Evolutionary conservation across 108 stramenopile species (phyloP).

Genomic region (Pinguiococcus pyrenoidosus): DNA sequence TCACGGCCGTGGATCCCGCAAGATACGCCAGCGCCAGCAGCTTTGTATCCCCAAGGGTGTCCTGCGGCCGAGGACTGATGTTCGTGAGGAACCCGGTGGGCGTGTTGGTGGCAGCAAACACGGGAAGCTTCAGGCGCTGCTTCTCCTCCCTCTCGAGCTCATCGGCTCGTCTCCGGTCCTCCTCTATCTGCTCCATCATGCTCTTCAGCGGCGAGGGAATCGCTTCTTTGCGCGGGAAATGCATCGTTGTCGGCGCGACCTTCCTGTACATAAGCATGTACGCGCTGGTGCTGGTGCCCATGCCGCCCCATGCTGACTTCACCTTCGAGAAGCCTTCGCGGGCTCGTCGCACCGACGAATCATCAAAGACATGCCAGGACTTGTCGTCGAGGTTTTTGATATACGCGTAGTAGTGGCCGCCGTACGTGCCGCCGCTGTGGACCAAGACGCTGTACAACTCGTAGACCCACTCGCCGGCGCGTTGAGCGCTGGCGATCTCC

Average conservation of each 20-base stretch:
- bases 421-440: constrained; percentile 27
- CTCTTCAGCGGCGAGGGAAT: no score
- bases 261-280: constrained; percentile 37
- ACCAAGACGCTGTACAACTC: constrained; percentile 38
- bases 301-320: constrained; percentile 19
- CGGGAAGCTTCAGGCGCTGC: no score
- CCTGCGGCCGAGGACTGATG: no score
- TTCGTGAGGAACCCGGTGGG: no score
- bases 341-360: constrained; percentile 13
- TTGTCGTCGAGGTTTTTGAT: constrained; percentile 26
- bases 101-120: no score
- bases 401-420: constrained; percentile 44
- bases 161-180: constrained; percentile 1
- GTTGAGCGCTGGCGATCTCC: neutral
- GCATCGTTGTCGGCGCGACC: constrained; percentile 5
- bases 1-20: no score
- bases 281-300: constrained; percentile 4
- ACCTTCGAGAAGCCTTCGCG: constrained; percentile 9
- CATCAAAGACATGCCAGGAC: constrained; percentile 30
- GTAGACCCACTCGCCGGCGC: constrained; percentile 32
- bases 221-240: constrained; percentile 4
- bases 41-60: no score
- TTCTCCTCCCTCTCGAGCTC: no score
- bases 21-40: no score
- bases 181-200: constrained; percentile 2